phyloP scores from a whole-genome alignment of 371 early-diverging fungal genomes.

The Mucor ambiguus region DNA sequence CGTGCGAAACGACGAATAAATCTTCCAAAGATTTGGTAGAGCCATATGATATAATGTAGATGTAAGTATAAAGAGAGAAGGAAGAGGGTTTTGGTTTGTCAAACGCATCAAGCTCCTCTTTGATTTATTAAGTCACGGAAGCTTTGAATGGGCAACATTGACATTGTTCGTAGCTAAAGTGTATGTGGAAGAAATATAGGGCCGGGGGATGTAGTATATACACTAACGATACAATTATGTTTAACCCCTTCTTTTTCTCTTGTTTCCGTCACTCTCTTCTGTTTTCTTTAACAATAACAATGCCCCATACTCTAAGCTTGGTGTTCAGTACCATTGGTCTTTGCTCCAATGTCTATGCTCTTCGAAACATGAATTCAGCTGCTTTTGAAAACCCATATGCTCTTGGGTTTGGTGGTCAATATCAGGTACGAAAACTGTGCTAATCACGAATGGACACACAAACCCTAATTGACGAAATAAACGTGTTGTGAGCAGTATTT shows the following conservation, averaged over 20 bases:
- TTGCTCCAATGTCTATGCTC: slow-evolving; percentile 32
- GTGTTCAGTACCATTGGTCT: slow-evolving; percentile 33
- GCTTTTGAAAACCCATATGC: slow-evolving; percentile 43
- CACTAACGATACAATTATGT: slow-evolving; percentile 5
- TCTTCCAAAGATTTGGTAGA: slow-evolving; percentile 71
- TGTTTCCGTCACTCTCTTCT: background rate
- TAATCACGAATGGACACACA: background rate
- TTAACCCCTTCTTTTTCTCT: slow-evolving; percentile 7
- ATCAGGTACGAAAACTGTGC: slow-evolving; percentile 31
- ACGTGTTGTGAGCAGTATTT: slow-evolving; percentile 8
- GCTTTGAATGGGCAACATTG: background rate
- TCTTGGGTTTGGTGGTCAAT: slow-evolving; percentile 47
- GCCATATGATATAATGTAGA: slow-evolving; percentile 41
- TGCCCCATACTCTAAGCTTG: slow-evolving; percentile 20
- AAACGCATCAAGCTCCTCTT: background rate
- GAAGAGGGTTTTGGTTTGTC: background rate
- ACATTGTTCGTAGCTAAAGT: background rate
- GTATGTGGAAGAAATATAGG: slow-evolving; percentile 1
- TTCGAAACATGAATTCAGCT: slow-evolving; percentile 32
- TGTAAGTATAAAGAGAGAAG: background rate
- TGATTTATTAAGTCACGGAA: background rate
- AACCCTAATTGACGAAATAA: background rate
- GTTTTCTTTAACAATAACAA: background rate
- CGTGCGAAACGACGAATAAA: slow-evolving; percentile 77
- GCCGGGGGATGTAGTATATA: background rate